Base-by-base conservation (phyloP, 2,329 filamentous ascomycete species). In the Fusarium oxysporum region DNA sequence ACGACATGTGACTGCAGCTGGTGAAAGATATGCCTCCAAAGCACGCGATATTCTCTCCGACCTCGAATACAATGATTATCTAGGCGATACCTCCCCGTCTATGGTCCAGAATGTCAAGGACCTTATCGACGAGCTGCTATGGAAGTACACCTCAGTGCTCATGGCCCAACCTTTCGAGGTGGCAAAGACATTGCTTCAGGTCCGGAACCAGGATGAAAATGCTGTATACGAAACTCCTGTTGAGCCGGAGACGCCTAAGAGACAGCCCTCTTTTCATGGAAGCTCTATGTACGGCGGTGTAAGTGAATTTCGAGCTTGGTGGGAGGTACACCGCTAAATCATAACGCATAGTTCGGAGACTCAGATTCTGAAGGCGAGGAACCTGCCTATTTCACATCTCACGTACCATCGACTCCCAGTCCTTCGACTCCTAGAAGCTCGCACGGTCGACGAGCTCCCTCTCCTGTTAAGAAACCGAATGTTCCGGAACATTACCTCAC, bases 81-180 rank as follows among this genome's bases (percentile, higher is more conserved):
- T 97, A 28, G 87, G 92, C 44, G 94, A 97, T 65, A 86, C 89
- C 28, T 93, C 92, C 33, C 93, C 93, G 0, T 93, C 93, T 2
- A 88, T 91, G 33, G 87, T 94, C 16, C 92, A 93, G 75, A 92
- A 92, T 72, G 86, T 92, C 47, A 93, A 92, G 80, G 91, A 92
- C 71, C 84, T 97, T 68, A 80, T 97, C 53, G 95, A 98, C 80
- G 92, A 95, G 81, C 90, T 96, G 73, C 81, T 97, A 81, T 97
- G 95, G 91, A 96, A 96, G 80, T 99, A 99, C 84, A 92, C 92
- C 19, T 94, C 92, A 65, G 92, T 97, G 30, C 83, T 98, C 78
- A 91, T 97, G 80, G 93, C 94, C 60, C 96, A 99, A 83, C 96
- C 96, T 19, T 98, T 99, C 81, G 96, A 98, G 85, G 95, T 98